These are phyloP conservation scores for Botryotinia convoluta DNA, from an alignment of 2,329 filamentous ascomycete species.

Conservation along the genomic window DNA sequence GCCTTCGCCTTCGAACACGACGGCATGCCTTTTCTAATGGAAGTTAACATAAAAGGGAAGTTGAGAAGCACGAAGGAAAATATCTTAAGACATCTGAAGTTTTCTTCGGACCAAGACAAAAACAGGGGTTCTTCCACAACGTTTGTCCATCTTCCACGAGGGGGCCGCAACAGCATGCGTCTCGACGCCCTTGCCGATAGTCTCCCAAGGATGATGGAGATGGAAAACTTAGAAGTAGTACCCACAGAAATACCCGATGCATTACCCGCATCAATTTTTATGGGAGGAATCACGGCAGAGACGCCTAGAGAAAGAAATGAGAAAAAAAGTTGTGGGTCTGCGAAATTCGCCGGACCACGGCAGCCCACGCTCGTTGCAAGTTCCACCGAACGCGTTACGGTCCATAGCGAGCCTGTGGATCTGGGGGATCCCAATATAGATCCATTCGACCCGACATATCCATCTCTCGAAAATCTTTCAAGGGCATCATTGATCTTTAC, in stretches of 20 bases:
- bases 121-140: not conserved
- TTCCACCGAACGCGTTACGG: not conserved
- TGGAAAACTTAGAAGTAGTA: not conserved
- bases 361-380: not conserved
- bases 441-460: not conserved
- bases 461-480: conserved; percentile 7
- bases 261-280: not conserved
- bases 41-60: not conserved
- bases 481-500: not conserved
- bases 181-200: not conserved
- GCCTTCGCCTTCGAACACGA: conserved; percentile 8
- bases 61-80: not conserved
- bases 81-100: not conserved
- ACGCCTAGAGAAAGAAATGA: not conserved
- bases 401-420: not conserved
- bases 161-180: not conserved
- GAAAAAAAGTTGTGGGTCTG: not conserved
- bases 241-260: not conserved
- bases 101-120: not conserved
- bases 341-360: not conserved
- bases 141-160: not conserved
- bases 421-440: not conserved
- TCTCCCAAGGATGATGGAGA: not conserved
- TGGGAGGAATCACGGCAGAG: not conserved
- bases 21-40: not conserved